Percentiles rank a stretch among this genome's conserved stretches.
Evolutionary conservation across 2,329 filamentous ascomycete species (phyloP).

Genomic region (Tolypocladium ophioglossoides): DNA sequence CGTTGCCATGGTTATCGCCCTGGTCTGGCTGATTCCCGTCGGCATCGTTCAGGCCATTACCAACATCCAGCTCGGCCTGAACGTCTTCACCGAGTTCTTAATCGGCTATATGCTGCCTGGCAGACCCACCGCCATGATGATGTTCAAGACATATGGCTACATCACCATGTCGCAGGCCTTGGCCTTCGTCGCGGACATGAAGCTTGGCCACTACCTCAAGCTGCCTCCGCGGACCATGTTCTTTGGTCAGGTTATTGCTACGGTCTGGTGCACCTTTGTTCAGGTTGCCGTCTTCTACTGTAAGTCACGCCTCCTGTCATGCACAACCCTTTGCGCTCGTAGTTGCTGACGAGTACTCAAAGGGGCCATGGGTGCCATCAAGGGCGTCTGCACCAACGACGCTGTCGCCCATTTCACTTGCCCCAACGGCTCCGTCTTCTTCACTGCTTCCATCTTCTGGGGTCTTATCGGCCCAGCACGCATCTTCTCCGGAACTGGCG

Average conservation of each 20-base stretch:
- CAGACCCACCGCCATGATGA: constrained; percentile 12
- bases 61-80: constrained; percentile 26
- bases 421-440: constrained; percentile 26
- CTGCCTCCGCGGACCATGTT: constrained; percentile 26
- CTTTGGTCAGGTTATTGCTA: constrained; percentile 1
- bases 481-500: constrained; percentile 23
- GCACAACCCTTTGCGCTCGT: background rate
- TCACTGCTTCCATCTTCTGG: constrained; percentile 29
- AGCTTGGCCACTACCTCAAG: constrained; percentile 40
- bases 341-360: background rate
- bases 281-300: constrained; percentile 14
- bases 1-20: constrained; percentile 13
- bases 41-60: constrained; percentile 21
- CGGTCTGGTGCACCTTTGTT: constrained; percentile 1
- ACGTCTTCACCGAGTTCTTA: constrained; percentile 28
- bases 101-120: constrained; percentile 15
- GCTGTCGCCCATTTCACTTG: constrained; percentile 26
- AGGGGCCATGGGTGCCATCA: constrained; percentile 9
- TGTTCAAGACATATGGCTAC: constrained; percentile 15
- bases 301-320: background rate
- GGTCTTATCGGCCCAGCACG: constrained; percentile 27
- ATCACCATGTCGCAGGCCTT: constrained; percentile 27
- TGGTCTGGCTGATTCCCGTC: constrained; percentile 13
- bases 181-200: constrained; percentile 36
- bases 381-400: constrained; percentile 24